phyloP scores from a whole-genome alignment of 331 rosid genomes.

The Quercus phellos region DNA sequence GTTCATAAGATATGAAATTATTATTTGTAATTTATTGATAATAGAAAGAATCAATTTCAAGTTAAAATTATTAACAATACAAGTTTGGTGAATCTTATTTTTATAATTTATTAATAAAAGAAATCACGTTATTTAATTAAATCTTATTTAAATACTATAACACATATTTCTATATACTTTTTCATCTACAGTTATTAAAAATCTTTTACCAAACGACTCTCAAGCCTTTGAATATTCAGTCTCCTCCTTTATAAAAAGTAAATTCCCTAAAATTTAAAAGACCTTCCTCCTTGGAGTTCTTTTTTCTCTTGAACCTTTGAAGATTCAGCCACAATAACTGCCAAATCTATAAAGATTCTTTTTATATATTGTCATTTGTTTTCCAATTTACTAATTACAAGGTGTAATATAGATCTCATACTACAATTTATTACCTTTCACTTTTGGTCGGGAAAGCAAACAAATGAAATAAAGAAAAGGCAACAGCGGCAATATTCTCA shows the following conservation, averaged over 20 bases:
- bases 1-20: no score
- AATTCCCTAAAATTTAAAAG: constrained; percentile 26
- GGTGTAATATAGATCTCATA: constrained; percentile 7
- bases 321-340: constrained; percentile 23
- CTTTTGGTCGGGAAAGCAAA: not conserved
- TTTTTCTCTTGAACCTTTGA: constrained; percentile 19
- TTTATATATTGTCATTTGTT: constrained; percentile 14
- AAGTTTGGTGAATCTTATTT: no score
- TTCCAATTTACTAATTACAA: not conserved
- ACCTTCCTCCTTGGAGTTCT: not conserved
- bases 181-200: no score
- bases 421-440: not conserved
- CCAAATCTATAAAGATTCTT: not conserved
- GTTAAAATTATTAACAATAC: no score
- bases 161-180: no score
- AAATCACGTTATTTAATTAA: no score
- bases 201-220: no score
- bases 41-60: no score
- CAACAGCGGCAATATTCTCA: constrained; percentile 74
- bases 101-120: no score
- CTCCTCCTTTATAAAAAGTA: constrained; percentile 33
- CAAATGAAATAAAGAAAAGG: constrained; percentile 32
- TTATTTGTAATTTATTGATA: no score
- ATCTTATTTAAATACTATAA: no score
- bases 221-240: constrained; percentile 27